Conservation (phyloP, 306 rosid species). For the Glycine latifolia region DNA sequence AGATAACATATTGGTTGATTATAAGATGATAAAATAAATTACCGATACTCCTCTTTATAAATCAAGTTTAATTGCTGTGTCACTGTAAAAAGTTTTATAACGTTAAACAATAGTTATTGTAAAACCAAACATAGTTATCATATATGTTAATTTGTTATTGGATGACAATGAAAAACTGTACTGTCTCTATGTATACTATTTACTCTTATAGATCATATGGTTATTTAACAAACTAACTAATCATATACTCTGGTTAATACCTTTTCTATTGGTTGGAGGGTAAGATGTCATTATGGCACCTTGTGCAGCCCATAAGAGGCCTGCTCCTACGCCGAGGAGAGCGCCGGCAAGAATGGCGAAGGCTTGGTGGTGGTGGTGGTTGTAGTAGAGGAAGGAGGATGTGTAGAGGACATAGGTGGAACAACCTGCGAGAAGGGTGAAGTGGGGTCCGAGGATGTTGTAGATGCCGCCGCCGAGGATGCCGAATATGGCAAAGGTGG, state of each 20-base stretch:
- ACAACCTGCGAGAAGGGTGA: constrained; percentile 74
- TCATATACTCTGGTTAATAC: not conserved
- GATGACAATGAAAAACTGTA: too few species aligned
- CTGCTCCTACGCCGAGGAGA: constrained; percentile 74
- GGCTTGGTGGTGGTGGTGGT: constrained; percentile 65
- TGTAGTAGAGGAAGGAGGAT: constrained; percentile 79
- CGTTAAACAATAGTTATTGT: too few species aligned
- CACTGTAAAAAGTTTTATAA: too few species aligned
- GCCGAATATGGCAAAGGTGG: constrained; percentile 72
- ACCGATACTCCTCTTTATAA: too few species aligned
- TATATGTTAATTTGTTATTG: too few species aligned
- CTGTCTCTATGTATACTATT: too few species aligned
- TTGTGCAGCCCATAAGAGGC: constrained; percentile 78
- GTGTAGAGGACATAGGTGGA: constrained; percentile 71
- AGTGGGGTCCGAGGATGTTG: constrained; percentile 82
- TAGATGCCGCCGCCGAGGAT: constrained; percentile 80
- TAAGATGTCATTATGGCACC: constrained; percentile 91
- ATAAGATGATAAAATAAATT: not conserved
- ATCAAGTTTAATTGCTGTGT: too few species aligned
- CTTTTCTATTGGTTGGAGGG: constrained; percentile 55
- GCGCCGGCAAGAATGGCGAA: constrained; percentile 67
- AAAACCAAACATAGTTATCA: too few species aligned
- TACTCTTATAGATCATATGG: too few species aligned
- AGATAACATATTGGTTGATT: not conserved
- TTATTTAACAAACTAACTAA: too few species aligned